phyloP scores from a whole-genome alignment of 2,329 filamentous ascomycete genomes.

The Cercospora sp. region DNA sequence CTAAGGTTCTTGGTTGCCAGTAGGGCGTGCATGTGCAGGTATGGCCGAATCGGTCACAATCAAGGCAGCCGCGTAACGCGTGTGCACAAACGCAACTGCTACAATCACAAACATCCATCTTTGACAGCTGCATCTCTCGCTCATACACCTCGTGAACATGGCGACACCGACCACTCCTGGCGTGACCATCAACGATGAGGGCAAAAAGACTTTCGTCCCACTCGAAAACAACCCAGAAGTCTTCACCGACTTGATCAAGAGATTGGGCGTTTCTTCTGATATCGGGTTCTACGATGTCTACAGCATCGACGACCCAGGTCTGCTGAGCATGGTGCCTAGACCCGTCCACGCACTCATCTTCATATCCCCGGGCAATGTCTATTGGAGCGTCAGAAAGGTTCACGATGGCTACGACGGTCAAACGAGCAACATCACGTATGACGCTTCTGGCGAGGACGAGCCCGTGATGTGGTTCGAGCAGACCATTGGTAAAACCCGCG shows the following conservation, averaged over 20 bases:
- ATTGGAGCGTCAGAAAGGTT: constrained; percentile 43
- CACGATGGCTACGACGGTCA: constrained; percentile 43
- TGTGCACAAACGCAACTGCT: not conserved
- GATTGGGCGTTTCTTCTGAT: constrained; percentile 50
- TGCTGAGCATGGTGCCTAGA: constrained; percentile 53
- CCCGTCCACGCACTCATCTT: constrained; percentile 57
- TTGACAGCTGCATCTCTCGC: not conserved
- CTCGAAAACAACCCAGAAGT: constrained; percentile 59
- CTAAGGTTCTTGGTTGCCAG: not conserved
- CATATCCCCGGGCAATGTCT: constrained; percentile 51
- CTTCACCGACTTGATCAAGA: constrained; percentile 51
- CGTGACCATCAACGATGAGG: constrained; percentile 29
- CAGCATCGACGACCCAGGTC: constrained; percentile 52
- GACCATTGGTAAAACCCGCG: constrained; percentile 42
- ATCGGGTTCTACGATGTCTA: constrained; percentile 58
- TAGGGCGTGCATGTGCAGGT: constrained; percentile 2
- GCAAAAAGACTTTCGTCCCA: constrained; percentile 37
- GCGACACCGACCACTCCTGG: constrained; percentile 27
- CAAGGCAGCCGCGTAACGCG: constrained; percentile 1
- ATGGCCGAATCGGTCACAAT: not conserved
- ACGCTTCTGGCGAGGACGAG: constrained; percentile 50
- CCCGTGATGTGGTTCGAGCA: constrained; percentile 61
- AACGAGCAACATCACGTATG: constrained; percentile 42
- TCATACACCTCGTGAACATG: not conserved
- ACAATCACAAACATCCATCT: not conserved